These are phyloP conservation scores for Flaveria bidentis DNA, from an alignment of 129 eudicot genomes.

Conservation along the genomic window DNA sequence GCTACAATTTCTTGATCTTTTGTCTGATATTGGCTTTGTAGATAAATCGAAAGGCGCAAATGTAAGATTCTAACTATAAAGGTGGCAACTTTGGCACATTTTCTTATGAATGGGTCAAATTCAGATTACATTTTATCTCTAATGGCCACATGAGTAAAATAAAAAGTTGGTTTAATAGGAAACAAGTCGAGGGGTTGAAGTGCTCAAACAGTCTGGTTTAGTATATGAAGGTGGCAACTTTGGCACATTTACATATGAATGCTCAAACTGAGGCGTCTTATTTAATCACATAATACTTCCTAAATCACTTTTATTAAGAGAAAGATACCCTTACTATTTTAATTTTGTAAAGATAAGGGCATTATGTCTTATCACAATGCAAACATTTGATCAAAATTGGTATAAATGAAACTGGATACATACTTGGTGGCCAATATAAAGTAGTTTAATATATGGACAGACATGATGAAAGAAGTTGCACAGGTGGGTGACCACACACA, in stretches of 20 bases:
- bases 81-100: background rate
- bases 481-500: no score
- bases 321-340: background rate
- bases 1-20: slow-evolving; percentile 73
- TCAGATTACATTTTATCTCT: background rate
- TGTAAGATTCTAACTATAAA: slow-evolving; percentile 41
- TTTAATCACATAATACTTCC: background rate
- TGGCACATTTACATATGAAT: no score
- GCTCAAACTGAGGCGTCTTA: background rate
- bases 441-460: no score
- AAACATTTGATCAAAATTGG: background rate
- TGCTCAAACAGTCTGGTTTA: background rate
- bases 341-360: background rate
- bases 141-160: background rate
- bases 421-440: background rate
- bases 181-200: background rate
- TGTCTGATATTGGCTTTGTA: slow-evolving; percentile 83
- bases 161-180: background rate
- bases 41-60: slow-evolving; percentile 80
- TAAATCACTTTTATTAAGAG: background rate
- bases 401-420: background rate
- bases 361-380: background rate
- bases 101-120: slow-evolving; percentile 8
- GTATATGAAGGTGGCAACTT: no score
- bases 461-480: no score